Base-by-base conservation (phyloP, 1,284 basidiomycete genomes). In the Ganoderma lingzhi region DNA sequence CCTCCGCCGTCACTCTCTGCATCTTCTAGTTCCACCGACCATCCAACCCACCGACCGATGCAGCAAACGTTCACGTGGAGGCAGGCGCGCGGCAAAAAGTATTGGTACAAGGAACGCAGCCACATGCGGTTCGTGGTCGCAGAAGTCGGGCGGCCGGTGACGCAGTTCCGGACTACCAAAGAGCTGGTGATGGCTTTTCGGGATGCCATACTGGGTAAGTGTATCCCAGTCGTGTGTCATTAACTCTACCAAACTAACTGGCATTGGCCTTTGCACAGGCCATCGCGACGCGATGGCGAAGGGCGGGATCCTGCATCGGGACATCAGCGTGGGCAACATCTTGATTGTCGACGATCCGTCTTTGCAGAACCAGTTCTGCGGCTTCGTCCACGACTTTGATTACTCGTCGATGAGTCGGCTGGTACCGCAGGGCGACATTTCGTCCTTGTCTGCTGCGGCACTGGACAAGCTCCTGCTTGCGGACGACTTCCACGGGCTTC, bases 51-150 rank as follows among this genome's bases (percentile, higher is more conserved):
- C 15, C 45, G 44, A 5, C 62, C 67, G 1, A 28, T 60, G 51
- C 67, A 70, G 10, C 69, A 70, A 58, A 70, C 71, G 1, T 69
- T 67, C 32, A 66, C 71, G 1, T 67, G 67, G 64, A 42, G 68
- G 6, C 48, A 63, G 2, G 4, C 15, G 17, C 9, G 19, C 2
- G 64, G 65, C 2, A 35, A 23, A 0, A 30, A 65, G n/a, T 42
- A 58, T n/a, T 35, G 53, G 55, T 14, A 61, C 8, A 41, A n/a
- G 2, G 74, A 75, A 35, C 68, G 74, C 0, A 69, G 71, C 62
- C 74, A 75, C 28, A 68, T 71, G 67, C 68, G 74, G 2, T 62
- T 71, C 3, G 74, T 71, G 5, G 51, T 72, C 9, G 59, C 63
- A 4, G 60, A 59, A 17, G 67, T 75, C 10, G 74, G 72, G 5